Evolutionary conservation across 73 alveolate species (phyloP).

Genomic region (Urostyla sp.): DNA sequence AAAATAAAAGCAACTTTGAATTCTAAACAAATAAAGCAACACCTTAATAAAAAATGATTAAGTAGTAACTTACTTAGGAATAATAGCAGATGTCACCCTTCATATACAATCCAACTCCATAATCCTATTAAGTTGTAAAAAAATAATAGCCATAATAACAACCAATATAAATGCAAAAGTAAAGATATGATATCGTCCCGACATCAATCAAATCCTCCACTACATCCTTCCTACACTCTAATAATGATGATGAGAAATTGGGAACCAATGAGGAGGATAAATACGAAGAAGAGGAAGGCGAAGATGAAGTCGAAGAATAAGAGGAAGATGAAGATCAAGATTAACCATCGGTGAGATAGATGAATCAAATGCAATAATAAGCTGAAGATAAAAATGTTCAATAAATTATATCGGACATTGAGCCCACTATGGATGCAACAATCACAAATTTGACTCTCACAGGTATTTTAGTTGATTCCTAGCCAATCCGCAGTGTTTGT

Average conservation of each 20-base stretch:
- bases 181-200: not conserved
- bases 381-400: slow-evolving; percentile 21
- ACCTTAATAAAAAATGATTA: no score
- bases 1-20: no score
- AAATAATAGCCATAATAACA: not conserved
- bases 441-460: slow-evolving; percentile 63
- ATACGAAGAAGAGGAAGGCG: slow-evolving; percentile 28
- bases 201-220: not conserved
- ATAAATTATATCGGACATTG: slow-evolving; percentile 51
- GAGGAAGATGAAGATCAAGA: slow-evolving; percentile 15
- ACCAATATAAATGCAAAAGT: not conserved
- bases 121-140: no score
- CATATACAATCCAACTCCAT: not conserved
- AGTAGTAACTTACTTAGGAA: no score
- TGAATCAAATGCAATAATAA: not conserved
- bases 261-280: slow-evolving; percentile 11
- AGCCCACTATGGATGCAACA: slow-evolving; percentile 54
- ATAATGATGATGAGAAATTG: no score
- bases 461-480: slow-evolving; percentile 81
- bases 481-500: slow-evolving; percentile 95
- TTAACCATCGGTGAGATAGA: not conserved
- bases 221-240: no score
- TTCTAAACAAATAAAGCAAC: no score
- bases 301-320: slow-evolving; percentile 33
- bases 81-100: no score